Evolutionary conservation across 2,329 filamentous ascomycete genomes (phyloP), one percentile per base, ranked within the genome.

Genomic region (Xylaria sp.): DNA sequence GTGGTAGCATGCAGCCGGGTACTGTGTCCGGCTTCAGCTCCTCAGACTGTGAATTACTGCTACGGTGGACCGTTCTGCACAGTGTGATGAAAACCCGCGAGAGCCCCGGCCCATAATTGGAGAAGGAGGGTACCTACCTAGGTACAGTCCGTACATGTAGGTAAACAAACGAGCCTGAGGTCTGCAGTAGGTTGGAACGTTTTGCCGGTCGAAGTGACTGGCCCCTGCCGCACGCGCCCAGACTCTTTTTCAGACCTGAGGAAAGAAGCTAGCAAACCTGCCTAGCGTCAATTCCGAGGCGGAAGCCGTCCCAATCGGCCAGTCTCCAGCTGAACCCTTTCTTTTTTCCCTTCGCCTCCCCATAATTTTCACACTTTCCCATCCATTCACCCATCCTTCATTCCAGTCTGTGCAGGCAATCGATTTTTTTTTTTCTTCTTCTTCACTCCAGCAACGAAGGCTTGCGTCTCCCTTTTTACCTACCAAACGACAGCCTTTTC

Each of bases 271-370:
- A 34, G 29, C 29, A n/a, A n/a, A n/a, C n/a, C n/a, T n/a, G n/a
- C n/a, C n/a, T n/a, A n/a, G n/a, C n/a, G 54, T 29, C 50, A 46
- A 52, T 61, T 53, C 38, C 51, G 40, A 40, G 29, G 29, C 29
- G 29, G 29, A 7, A 34, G 4, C 42, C 19, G 29, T 47, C 44
- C n/a, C n/a, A n/a, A n/a, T n/a, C n/a, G n/a, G n/a, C n/a, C 21
- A 18, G 18, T 47, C 29, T 47, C 44, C 44, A 48, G 37, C 46
- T 48, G 38, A 29, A 39, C 39, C 24, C 39, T 38, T 41, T 52
- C 52, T 50, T 58, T 48, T 46, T 50, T 26, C 38, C 26, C 21
- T 54, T 43, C 41, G 18, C 24, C 43, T 45, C 13, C 38, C 48
- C 56, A 59, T 45, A 53, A 47, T 51, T 53, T 47, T 53, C 37